Evolutionary conservation across 2,329 filamentous ascomycete genomes (phyloP).

Genomic region (Purpureocillium takamizusanense): DNA sequence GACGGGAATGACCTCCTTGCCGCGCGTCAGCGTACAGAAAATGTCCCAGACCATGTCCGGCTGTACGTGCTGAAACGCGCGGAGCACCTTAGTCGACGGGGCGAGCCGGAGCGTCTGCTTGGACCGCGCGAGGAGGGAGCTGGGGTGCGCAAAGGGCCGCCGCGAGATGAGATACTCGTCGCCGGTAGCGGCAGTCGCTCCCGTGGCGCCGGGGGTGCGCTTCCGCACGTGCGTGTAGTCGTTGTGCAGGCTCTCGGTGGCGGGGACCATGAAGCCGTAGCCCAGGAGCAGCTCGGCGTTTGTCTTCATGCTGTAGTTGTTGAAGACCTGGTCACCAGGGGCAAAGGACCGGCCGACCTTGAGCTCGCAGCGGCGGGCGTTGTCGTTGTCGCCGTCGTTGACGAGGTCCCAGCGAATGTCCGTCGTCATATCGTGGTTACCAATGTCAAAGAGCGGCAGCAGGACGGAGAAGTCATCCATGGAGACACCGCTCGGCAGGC

Average conservation of each 20-base stretch:
- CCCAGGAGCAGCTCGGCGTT: constrained; percentile 61
- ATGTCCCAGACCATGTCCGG: constrained; percentile 45
- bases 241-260: constrained; percentile 41
- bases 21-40: constrained; percentile 25
- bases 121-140: constrained; percentile 36
- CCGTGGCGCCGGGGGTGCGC: constrained; percentile 20
- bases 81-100: constrained; percentile 15
- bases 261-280: constrained; percentile 51
- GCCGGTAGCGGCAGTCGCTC: constrained; percentile 9
- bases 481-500: constrained; percentile 20
- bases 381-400: constrained; percentile 32
- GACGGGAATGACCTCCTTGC: constrained; percentile 15
- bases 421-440: constrained; percentile 58
- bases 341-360: constrained; percentile 30
- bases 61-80: constrained; percentile 41
- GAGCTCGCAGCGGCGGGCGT: constrained; percentile 30
- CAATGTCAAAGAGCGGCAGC: constrained; percentile 62
- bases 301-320: constrained; percentile 67
- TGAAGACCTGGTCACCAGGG: constrained; percentile 50
- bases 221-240: constrained; percentile 51
- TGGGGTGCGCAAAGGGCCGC: constrained; percentile 35
- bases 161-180: constrained; percentile 45
- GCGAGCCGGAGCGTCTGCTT: constrained; percentile 25
- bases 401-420: constrained; percentile 49
- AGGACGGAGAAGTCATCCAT: constrained; percentile 58